Conservation (phyloP, 768 basidiomycete genomes). For the Hortiboletus flavorubellus region DNA sequence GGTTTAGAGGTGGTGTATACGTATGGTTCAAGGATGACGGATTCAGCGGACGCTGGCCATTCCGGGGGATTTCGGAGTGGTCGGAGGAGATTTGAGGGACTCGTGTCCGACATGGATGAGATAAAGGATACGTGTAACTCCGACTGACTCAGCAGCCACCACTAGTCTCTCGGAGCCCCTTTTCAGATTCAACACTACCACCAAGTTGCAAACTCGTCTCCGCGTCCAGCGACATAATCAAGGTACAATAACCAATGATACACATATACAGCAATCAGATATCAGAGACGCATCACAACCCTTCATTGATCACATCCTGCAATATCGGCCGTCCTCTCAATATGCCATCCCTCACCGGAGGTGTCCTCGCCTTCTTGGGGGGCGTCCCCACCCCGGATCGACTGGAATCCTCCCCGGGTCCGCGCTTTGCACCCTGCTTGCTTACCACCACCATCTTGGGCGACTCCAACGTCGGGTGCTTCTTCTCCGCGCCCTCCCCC, state of each 20-base stretch:
- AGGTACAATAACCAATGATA: not conserved
- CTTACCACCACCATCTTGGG: constrained; percentile 8
- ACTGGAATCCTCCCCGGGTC: not conserved
- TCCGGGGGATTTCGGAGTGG: constrained; percentile 19
- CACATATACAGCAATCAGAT: not conserved
- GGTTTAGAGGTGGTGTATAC: constrained; percentile 79
- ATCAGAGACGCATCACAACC: constrained; percentile 8
- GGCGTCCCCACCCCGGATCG: constrained; percentile 9
- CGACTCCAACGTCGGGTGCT: constrained; percentile 41
- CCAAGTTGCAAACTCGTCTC: too few species aligned
- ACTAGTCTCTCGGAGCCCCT: too few species aligned
- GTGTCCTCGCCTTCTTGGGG: constrained; percentile 38
- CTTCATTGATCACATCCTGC: constrained; percentile 55
- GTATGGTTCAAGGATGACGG: constrained; percentile 75
- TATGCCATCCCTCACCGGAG: constrained; percentile 37
- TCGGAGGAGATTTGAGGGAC: constrained; percentile 16
- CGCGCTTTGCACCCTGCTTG: constrained; percentile 15
- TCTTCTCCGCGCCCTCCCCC: constrained; percentile 47
- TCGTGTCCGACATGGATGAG: constrained; percentile 8
- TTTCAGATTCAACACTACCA: too few species aligned
- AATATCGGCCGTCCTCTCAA: constrained; percentile 58
- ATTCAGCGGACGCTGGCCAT: constrained; percentile 37
- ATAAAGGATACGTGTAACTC: not conserved
- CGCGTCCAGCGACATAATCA: not conserved
- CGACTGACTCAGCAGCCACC: too few species aligned